These are phyloP conservation scores for Pythium pyrilobum DNA, from an alignment of 352 stramenopile genomes.

Conservation along the genomic window DNA sequence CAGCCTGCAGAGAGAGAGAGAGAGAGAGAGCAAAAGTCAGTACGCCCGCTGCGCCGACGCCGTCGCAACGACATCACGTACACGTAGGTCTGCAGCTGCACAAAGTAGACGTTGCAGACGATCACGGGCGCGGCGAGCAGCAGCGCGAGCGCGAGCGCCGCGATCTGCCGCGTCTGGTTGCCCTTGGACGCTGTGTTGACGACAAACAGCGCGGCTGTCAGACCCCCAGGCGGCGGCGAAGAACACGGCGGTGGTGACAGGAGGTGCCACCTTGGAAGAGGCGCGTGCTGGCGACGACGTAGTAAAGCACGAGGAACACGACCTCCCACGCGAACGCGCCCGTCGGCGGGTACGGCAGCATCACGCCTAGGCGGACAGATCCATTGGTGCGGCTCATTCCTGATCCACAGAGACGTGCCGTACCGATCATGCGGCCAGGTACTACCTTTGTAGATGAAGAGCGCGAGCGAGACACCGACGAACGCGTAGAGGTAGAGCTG, in stretches of 20 bases:
- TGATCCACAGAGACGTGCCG: not conserved
- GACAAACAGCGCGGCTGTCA: not conserved
- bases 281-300: slow-evolving; percentile 44
- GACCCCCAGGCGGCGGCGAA: no score
- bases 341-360: slow-evolving; percentile 44
- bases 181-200: slow-evolving; percentile 63
- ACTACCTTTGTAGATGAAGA: slow-evolving; percentile 83
- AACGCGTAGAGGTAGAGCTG: slow-evolving; percentile 66
- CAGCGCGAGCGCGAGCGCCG: slow-evolving; percentile 50
- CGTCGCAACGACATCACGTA: slow-evolving; percentile 17
- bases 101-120: slow-evolving; percentile 68
- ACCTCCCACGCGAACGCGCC: slow-evolving; percentile 55
- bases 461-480: slow-evolving; percentile 30
- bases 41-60: not conserved
- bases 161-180: slow-evolving; percentile 67
- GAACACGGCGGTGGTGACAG: no score
- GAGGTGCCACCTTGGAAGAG: no score
- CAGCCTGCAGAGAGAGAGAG: slow-evolving; percentile 23
- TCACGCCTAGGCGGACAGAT: slow-evolving; percentile 24
- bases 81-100: slow-evolving; percentile 77
- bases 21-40: not conserved
- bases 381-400: not conserved
- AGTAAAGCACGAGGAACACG: slow-evolving; percentile 56
- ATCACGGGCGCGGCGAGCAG: slow-evolving; percentile 43
- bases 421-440: no score